Conservation (phyloP, 345 rosid species). For the Turnera subulata region DNA sequence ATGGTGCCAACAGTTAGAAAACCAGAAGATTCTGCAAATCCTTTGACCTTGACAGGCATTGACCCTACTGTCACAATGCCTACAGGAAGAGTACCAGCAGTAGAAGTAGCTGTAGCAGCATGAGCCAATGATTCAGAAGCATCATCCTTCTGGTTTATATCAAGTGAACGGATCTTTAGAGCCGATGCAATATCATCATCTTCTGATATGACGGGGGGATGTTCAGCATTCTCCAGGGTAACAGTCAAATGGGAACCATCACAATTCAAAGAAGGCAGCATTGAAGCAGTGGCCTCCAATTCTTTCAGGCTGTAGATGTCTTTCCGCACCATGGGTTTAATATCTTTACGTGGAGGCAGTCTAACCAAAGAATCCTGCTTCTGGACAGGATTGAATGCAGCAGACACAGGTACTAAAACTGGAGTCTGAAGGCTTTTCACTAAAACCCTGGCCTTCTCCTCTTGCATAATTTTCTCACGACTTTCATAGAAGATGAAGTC, state of each 20-base stretch:
- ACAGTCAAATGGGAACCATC: constrained; percentile 17
- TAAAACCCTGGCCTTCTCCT: constrained; percentile 55
- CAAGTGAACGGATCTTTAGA: constrained; percentile 32
- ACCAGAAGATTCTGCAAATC: constrained; percentile 40
- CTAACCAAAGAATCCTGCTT: constrained; percentile 19
- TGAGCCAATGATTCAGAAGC: constrained; percentile 17
- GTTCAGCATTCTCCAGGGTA: constrained; percentile 13
- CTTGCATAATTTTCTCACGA: constrained; percentile 76
- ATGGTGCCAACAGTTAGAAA: constrained; percentile 55
- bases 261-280: constrained; percentile 14
- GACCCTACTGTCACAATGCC: constrained; percentile 61
- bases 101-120: constrained; percentile 11
- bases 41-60: constrained; percentile 63
- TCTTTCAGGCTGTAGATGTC: constrained; percentile 20
- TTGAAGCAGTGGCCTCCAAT: constrained; percentile 10
- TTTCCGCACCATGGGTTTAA: constrained; percentile 11
- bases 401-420: constrained; percentile 23
- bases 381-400: constrained; percentile 37
- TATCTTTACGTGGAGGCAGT: constrained; percentile 22
- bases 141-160: constrained; percentile 29
- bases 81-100: constrained; percentile 10
- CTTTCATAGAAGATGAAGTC: constrained; percentile 81
- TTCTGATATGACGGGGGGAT: constrained; percentile 11
- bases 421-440: constrained; percentile 44
- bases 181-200: constrained; percentile 20